phyloP scores from a whole-genome alignment of 441 rosid genomes.

The Erodium trifolium region DNA sequence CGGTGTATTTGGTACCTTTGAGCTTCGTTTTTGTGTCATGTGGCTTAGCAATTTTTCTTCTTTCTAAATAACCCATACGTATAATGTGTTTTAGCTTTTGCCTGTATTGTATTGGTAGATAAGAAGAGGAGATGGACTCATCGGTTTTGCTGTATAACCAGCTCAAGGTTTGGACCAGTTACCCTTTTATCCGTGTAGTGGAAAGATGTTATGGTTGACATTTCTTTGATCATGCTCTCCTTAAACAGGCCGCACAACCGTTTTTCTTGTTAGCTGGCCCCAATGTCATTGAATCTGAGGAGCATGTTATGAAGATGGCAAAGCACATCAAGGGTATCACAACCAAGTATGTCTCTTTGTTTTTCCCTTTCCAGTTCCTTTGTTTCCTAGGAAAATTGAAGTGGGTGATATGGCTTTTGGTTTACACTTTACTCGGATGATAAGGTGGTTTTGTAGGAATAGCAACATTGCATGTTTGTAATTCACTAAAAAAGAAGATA shows the following conservation, averaged over 20 bases:
- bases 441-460: background rate
- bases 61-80: background rate
- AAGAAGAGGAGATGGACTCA: conserved; percentile 34
- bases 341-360: conserved; percentile 40
- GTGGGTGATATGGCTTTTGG: background rate
- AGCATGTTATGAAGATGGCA: conserved; percentile 68
- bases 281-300: conserved; percentile 90
- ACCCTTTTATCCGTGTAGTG: background rate
- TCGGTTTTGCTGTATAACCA: conserved; percentile 41
- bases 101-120: background rate
- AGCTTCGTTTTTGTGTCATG: background rate
- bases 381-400: background rate
- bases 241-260: conserved; percentile 57
- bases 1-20: background rate
- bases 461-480: background rate
- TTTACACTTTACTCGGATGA: background rate
- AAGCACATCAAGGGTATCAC: conserved; percentile 51
- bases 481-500: background rate
- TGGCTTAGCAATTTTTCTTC: background rate
- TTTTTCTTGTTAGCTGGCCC: conserved; percentile 87
- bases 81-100: background rate
- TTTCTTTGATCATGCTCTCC: background rate
- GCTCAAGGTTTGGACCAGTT: conserved; percentile 41
- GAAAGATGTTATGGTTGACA: conserved; percentile 9
- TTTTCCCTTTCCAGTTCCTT: background rate